phyloP scores from a whole-genome alignment of 169 alveolate genomes.

The Plasmodium vinckei region DNA sequence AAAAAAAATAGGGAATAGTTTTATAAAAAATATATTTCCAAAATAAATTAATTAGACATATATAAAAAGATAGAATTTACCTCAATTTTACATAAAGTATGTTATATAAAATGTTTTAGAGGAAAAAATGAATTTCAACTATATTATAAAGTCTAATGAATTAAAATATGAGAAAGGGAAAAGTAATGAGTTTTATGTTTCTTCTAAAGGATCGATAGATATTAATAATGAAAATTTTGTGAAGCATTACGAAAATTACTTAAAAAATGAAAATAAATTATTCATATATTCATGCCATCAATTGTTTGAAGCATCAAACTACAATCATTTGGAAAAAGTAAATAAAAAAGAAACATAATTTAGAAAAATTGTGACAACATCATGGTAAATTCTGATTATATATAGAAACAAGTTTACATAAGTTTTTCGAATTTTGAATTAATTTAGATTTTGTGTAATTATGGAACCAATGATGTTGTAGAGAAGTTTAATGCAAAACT shows the following conservation, averaged over 20 bases:
- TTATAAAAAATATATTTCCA: too few species aligned
- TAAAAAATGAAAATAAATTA: slow-evolving; percentile 22
- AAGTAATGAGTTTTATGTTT: slow-evolving; percentile 11
- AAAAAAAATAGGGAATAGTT: too few species aligned
- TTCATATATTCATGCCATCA: slow-evolving; percentile 47
- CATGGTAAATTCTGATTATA: background rate
- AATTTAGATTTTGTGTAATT: slow-evolving; percentile 50
- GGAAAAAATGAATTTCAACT: slow-evolving; percentile 32
- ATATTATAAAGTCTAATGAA: slow-evolving; percentile 3
- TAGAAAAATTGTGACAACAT: background rate
- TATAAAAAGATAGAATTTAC: too few species aligned
- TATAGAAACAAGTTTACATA: background rate
- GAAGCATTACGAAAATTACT: slow-evolving; percentile 11
- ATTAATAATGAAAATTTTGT: slow-evolving; percentile 30
- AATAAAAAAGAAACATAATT: background rate
- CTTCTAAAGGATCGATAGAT: slow-evolving; percentile 18
- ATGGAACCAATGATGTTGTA: slow-evolving; percentile 30
- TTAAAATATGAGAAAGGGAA: slow-evolving; percentile 30
- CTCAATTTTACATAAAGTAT: too few species aligned
- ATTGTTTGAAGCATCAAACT: slow-evolving; percentile 15
- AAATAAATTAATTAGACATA: too few species aligned
- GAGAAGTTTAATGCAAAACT: slow-evolving; percentile 34
- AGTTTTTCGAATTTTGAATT: slow-evolving; percentile 18
- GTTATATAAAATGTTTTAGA: background rate
- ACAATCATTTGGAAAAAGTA: slow-evolving; percentile 49